These are phyloP conservation scores for Boletus fagicola DNA, from an alignment of 768 basidiomycete species.

Conservation along the genomic window DNA sequence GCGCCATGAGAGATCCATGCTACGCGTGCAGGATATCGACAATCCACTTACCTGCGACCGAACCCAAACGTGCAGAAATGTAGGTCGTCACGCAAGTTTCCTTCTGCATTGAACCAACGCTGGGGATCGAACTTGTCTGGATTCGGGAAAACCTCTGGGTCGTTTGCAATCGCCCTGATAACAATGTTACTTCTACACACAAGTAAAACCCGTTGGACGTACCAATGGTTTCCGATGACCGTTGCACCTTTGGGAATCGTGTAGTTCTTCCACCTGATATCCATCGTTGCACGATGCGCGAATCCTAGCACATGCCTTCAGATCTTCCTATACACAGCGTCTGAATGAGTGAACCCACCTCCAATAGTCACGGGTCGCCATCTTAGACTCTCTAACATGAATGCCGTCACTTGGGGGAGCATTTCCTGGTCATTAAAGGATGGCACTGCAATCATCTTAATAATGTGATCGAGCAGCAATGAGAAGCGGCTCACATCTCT, in stretches of 20 bases:
- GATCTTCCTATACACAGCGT: background rate
- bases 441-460: background rate
- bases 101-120: slow-evolving; percentile 4
- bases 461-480: background rate
- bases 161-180: slow-evolving; percentile 13
- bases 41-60: slow-evolving; percentile 9
- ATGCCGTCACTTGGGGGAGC: slow-evolving; percentile 5
- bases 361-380: slow-evolving; percentile 3
- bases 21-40: too few species aligned
- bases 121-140: slow-evolving; percentile 13
- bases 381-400: slow-evolving; percentile 1
- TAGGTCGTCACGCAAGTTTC: slow-evolving; percentile 7
- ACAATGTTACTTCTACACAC: background rate
- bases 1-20: background rate
- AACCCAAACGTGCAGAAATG: slow-evolving; percentile 10
- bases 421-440: background rate
- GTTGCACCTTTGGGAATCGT: slow-evolving; percentile 10
- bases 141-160: slow-evolving; percentile 10
- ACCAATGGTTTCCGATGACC: slow-evolving; percentile 16
- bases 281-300: slow-evolving; percentile 5
- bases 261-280: slow-evolving; percentile 5
- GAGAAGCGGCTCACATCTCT: background rate
- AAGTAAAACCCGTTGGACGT: background rate
- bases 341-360: background rate
- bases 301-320: background rate